Evolutionary conservation across 1,284 basidiomycete genomes (phyloP).

Genomic region (Heterobasidion annosum): DNA sequence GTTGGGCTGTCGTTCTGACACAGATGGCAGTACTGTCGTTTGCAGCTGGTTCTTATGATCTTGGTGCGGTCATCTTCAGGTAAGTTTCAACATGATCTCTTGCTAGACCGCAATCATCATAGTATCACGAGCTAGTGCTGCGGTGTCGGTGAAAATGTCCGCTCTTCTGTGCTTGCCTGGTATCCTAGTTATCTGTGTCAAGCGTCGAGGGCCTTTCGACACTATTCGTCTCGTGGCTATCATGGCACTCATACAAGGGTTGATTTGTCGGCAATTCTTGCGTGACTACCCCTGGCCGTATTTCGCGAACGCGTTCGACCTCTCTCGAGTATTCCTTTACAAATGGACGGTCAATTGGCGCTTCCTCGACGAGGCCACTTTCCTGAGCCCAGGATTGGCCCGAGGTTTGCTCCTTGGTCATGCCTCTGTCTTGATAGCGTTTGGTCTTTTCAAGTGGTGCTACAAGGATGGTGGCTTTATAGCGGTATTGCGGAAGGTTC

Average conservation of each 20-base stretch:
- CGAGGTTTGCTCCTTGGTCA: slow-evolving; percentile 62
- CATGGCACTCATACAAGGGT: slow-evolving; percentile 47
- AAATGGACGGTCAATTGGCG: slow-evolving; percentile 99
- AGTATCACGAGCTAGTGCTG: slow-evolving; percentile 41
- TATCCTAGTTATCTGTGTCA: slow-evolving; percentile 73
- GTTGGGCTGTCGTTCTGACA: slow-evolving; percentile 66
- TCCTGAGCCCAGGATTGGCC: slow-evolving; percentile 63
- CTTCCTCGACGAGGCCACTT: slow-evolving; percentile 69
- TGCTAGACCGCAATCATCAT: background rate
- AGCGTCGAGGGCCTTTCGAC: slow-evolving; percentile 54
- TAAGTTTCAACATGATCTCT: slow-evolving; percentile 25
- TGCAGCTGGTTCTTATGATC: slow-evolving; percentile 46
- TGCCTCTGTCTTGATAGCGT: slow-evolving; percentile 45
- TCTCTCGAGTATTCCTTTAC: slow-evolving; percentile 85
- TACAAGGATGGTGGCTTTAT: slow-evolving; percentile 54
- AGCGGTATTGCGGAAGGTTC: slow-evolving; percentile 43
- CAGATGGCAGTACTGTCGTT: slow-evolving; percentile 56
- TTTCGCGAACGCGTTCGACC: slow-evolving; percentile 74
- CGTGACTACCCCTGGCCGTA: slow-evolving; percentile 57
- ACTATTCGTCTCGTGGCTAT: slow-evolving; percentile 47
- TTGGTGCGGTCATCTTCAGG: slow-evolving; percentile 70
- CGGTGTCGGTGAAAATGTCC: slow-evolving; percentile 95
- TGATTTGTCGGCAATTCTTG: slow-evolving; percentile 73
- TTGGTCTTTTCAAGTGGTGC: slow-evolving; percentile 73
- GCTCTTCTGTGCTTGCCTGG: slow-evolving; percentile 89